Evolutionary conservation across 139 green algal genomes (phyloP), one percentile per base, ranked within the genome.

Genomic region (Auxenochlorella pyrenoidosa): DNA sequence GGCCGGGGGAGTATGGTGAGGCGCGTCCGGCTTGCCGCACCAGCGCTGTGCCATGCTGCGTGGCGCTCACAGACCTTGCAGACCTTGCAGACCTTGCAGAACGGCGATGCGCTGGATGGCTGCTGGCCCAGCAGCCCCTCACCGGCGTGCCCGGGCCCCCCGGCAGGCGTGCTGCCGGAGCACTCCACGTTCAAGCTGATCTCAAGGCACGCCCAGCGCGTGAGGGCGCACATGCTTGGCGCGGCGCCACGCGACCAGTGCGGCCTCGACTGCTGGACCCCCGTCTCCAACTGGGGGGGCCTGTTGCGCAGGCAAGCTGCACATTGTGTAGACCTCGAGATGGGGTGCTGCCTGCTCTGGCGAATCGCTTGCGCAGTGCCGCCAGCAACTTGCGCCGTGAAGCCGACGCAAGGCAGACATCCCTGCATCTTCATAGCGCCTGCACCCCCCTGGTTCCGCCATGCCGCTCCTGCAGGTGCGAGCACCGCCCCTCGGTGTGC

Each of bases 221-320:
- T 90, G 63, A 63, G 68, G 19, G 32, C 32, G 13, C 65, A 78
- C 51, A 32, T 44, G 21, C 41, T 51, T 26, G 24, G 40, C 2
- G 28, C 38, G 21, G n/a, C 86, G 22, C 78, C 88, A 2, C 38
- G 38, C 63, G 58, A 66, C 16, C 28, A 41, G 1, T 89, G 85
- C 88, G 36, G 26, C 24, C 38, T 84, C 10, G 71, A 85, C 38
- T 91, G 88, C 79, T 91, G 88, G 88, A 84, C 89, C 59, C 41
- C 75, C 26, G 63, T 26, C n/a, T 8, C 70, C 6, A 0, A 26
- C 70, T 41, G 26, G 13, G 36, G 70, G 2, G 75, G 73, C 1
- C 40, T 68, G 60, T 30, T 85, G 60, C 75, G 51, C 38, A 58
- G 66, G 75, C 54, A 63, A 63, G 54, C 13, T 22, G 54, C 54